These are phyloP conservation scores for Fusarium ramigenum DNA, from an alignment of 2,329 filamentous ascomycete species.

Conservation along the genomic window DNA sequence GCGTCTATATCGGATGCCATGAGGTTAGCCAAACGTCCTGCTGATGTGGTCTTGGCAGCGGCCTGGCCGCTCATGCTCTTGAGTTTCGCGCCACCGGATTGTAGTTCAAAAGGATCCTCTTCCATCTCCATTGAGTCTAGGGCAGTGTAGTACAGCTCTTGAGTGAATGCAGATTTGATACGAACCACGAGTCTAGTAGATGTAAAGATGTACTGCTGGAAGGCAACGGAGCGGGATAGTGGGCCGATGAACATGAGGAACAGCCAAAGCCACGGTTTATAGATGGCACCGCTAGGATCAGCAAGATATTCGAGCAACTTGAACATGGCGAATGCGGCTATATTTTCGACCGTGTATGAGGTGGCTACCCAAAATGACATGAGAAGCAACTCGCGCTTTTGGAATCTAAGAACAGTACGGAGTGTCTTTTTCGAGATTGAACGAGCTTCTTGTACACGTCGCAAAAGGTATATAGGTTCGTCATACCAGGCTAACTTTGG, in stretches of 20 bases:
- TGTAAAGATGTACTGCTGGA: constrained; percentile 67
- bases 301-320: constrained; percentile 62
- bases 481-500: constrained; percentile 64
- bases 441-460: constrained; percentile 55
- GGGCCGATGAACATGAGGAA: constrained; percentile 63
- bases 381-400: constrained; percentile 52
- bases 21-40: constrained; percentile 63
- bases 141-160: constrained; percentile 66
- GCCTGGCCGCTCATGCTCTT: constrained; percentile 42
- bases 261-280: constrained; percentile 64
- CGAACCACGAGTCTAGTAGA: constrained; percentile 66
- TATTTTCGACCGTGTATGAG: constrained; percentile 56
- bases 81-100: constrained; percentile 37
- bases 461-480: constrained; percentile 59
- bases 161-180: constrained; percentile 64
- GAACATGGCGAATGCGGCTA: constrained; percentile 64
- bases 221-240: constrained; percentile 57
- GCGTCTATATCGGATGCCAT: constrained; percentile 69
- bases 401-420: constrained; percentile 56
- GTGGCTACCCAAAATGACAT: constrained; percentile 56
- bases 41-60: constrained; percentile 52
- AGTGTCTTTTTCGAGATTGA: constrained; percentile 54
- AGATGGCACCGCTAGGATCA: constrained; percentile 53
- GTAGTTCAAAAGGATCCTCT: constrained; percentile 58
- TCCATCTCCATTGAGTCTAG: constrained; percentile 66